Evolutionary conservation across 306 rosid species (phyloP).

Genomic region (Vachellia collinsii): DNA sequence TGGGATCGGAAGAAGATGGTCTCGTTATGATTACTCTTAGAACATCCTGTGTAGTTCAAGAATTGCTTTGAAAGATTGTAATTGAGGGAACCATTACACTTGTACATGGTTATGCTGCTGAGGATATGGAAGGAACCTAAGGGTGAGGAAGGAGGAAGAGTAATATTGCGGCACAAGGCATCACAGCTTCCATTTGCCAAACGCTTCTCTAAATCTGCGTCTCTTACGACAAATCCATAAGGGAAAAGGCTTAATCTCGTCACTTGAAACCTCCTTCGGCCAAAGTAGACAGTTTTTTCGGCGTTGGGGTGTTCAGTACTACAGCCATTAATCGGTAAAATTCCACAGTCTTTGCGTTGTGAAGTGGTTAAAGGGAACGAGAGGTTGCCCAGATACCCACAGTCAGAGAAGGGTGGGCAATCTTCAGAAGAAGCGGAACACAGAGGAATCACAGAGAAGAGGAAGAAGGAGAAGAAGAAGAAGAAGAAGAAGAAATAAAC

Average conservation of each 20-base stretch:
- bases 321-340: slow-evolving; percentile 28
- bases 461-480: not conserved
- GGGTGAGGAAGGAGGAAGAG: slow-evolving; percentile 26
- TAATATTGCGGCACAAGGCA: not conserved
- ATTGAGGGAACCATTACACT: no score
- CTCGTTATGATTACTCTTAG: no score
- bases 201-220: not conserved
- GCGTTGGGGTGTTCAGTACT: slow-evolving; percentile 15
- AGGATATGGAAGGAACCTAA: not conserved
- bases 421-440: not conserved
- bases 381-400: slow-evolving; percentile 32
- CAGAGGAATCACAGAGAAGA: no score
- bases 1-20: no score
- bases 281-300: not conserved
- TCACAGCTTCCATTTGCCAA: not conserved
- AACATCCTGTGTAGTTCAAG: no score
- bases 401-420: slow-evolving; percentile 30
- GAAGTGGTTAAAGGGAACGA: slow-evolving; percentile 22
- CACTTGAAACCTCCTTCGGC: slow-evolving; percentile 3
- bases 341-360: slow-evolving; percentile 30
- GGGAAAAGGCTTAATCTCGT: fast-evolving
- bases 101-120: not conserved
- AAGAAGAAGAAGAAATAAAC: not conserved
- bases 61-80: no score
- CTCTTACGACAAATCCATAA: not conserved